Evolutionary conservation across 345 rosid genomes (phyloP), one percentile per base, ranked within the genome.

Genomic region (Pugionium dolabratum): DNA sequence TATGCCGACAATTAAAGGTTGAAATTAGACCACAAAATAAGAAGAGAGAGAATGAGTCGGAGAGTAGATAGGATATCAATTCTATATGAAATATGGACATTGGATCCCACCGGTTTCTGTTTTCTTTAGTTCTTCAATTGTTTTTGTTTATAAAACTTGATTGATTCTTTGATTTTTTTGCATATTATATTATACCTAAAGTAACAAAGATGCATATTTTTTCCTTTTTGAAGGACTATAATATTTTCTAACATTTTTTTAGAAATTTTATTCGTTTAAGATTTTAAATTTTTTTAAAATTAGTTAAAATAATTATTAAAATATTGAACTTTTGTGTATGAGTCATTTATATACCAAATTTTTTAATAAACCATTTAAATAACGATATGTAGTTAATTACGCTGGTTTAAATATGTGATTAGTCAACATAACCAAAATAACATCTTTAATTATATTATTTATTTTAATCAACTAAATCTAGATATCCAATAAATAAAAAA

Each of bases 21-120:
- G 52, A 64, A 55, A 47, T 31, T 37, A 25, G 1, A 36, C 35
- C 34, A 5, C 26, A 3, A 39, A 64, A 51, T 62, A 62, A 28
- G 26, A 6, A 35, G 37, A 55, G n/a, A 3, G 43, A 36, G 55
- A 43, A 47, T 39, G 31, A 69, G 72, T 61, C 64, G 54, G 43
- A 49, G 55, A 73, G 64, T 69, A 54, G 83, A 72, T 77, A 56
- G 43, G 27, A 67, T 72, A 71, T 76, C 85, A 68, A 67, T 62
- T 74, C 32, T 59, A 59, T 41, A 54, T 35, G 79, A 66, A 28
- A 28, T 54, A 59, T 62, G n/a, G 46, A 65, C 43, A 62, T 55
- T 55, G 73, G 77, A 70, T 62, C 84, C 79, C 72, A 67, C 77
- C 71, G 2, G 29, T 59, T 18, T 18, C 18, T 18, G 50, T 54